Percentiles rank a stretch among this genome's conserved stretches.
phyloP scores from a whole-genome alignment of 805 yeast genomes.

The Candida endomychidarum region DNA sequence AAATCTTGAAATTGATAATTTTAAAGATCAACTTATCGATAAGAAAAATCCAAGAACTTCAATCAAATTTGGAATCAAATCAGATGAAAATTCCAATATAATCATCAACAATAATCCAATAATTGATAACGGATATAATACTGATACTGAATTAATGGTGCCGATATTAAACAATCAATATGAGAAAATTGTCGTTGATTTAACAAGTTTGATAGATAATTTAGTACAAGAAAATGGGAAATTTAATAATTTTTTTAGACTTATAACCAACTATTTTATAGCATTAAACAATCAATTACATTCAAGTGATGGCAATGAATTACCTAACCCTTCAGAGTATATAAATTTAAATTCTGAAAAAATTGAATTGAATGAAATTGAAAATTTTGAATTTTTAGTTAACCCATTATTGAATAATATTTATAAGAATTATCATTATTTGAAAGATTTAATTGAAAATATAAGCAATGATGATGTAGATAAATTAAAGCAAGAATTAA shows the following conservation, averaged over 20 bases:
- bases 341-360: slow-evolving; percentile 7
- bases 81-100: slow-evolving; percentile 21
- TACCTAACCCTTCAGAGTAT: slow-evolving; percentile 33
- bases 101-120: slow-evolving; percentile 35
- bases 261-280: slow-evolving; percentile 27
- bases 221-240: slow-evolving; percentile 37
- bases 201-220: slow-evolving; percentile 36
- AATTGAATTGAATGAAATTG: slow-evolving; percentile 28
- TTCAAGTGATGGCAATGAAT: slow-evolving; percentile 2
- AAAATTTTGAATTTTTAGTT: slow-evolving; percentile 33
- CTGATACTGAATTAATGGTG: slow-evolving; percentile 13
- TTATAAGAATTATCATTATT: slow-evolving; percentile 34
- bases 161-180: slow-evolving; percentile 26
- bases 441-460: slow-evolving; percentile 17
- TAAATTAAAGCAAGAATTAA: slow-evolving; percentile 28
- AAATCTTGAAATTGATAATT: slow-evolving; percentile 29
- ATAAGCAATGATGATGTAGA: slow-evolving; percentile 11
- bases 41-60: slow-evolving; percentile 30
- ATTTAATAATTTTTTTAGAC: slow-evolving; percentile 30
- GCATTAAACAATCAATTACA: slow-evolving; percentile 28
- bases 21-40: slow-evolving; percentile 36
- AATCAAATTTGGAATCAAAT: slow-evolving; percentile 2
- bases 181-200: slow-evolving; percentile 31
- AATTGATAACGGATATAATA: slow-evolving; percentile 18
- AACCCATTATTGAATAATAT: slow-evolving; percentile 36